Evolutionary conservation across 2,329 filamentous ascomycete genomes (phyloP).

Genomic region (Aureobasidium zeae): DNA sequence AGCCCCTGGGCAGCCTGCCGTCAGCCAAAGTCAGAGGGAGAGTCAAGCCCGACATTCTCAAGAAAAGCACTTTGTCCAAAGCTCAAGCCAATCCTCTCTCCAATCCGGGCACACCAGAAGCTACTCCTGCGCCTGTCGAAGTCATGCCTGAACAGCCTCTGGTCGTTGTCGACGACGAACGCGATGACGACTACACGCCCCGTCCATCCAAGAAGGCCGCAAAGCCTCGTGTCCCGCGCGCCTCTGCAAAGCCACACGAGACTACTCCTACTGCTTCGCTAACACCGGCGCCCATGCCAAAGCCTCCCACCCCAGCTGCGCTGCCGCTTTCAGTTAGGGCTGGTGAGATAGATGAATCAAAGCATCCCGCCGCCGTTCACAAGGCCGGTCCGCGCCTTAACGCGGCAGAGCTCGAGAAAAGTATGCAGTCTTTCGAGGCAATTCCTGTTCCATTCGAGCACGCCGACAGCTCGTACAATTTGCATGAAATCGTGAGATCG

Average conservation of each 20-base stretch:
- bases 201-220: conserved; percentile 28
- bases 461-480: too few species aligned
- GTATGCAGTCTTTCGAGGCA: not conserved
- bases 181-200: conserved; percentile 39
- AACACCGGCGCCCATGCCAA: conserved; percentile 1
- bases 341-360: too few species aligned
- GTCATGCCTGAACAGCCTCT: conserved; percentile 26
- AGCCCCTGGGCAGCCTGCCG: conserved; percentile 65
- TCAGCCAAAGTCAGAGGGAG: conserved; percentile 50
- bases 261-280: conserved; percentile 17
- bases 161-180: conserved; percentile 35
- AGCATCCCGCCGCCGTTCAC: too few species aligned
- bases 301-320: conserved; percentile 1
- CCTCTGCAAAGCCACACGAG: conserved; percentile 18
- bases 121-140: conserved; percentile 33
- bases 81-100: conserved; percentile 33
- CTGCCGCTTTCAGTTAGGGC: not conserved
- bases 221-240: conserved; percentile 24
- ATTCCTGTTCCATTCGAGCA: not conserved
- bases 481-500: conserved; percentile 31
- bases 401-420: not conserved
- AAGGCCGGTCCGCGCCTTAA: not conserved
- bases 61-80: conserved; percentile 34
- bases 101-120: conserved; percentile 38
- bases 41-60: conserved; percentile 36